These are phyloP conservation scores for Calonectria leucothoes DNA, from an alignment of 2,329 filamentous ascomycete species.

Conservation along the genomic window DNA sequence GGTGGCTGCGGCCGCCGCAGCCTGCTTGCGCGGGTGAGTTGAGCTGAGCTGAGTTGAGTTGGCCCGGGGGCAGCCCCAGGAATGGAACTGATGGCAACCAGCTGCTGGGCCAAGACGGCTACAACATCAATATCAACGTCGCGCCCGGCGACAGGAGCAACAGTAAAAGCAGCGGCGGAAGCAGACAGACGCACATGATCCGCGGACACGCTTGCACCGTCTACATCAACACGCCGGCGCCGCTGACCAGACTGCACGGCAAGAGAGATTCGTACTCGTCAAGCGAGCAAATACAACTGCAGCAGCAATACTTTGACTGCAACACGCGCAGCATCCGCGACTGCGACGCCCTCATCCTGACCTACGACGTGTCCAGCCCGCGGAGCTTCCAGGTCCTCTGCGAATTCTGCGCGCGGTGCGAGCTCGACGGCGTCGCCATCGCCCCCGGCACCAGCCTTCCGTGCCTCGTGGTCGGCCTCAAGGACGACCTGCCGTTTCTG, in stretches of 20 bases:
- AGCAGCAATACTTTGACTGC: slow-evolving; percentile 21
- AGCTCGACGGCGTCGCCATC: slow-evolving; percentile 24
- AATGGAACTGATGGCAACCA: slow-evolving; percentile 4
- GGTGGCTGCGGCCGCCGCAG: slow-evolving; percentile 28
- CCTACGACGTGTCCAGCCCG: slow-evolving; percentile 25
- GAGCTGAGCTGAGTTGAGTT: background rate
- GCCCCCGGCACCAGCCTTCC: slow-evolving; percentile 26
- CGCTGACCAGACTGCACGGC: slow-evolving; percentile 19
- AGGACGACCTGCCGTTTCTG: slow-evolving; percentile 13
- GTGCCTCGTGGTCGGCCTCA: slow-evolving; percentile 28
- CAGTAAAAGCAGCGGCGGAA: slow-evolving; percentile 12
- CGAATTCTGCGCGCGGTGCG: slow-evolving; percentile 31
- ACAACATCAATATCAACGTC: slow-evolving; percentile 1
- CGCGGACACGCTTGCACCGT: slow-evolving; percentile 25
- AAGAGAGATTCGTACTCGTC: slow-evolving; percentile 9
- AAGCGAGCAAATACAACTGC: no score
- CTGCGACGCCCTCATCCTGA: slow-evolving; percentile 30
- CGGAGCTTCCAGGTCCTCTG: slow-evolving; percentile 27
- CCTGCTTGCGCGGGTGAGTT: slow-evolving; percentile 24
- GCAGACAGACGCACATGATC: slow-evolving; percentile 13
- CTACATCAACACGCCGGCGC: slow-evolving; percentile 23
- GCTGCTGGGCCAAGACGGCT: slow-evolving; percentile 17
- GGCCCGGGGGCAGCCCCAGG: no score
- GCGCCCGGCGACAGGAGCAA: background rate
- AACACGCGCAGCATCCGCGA: slow-evolving; percentile 25